Conservation (phyloP, 2,329 filamentous ascomycete genomes). For the Xylariaceae sp. region DNA sequence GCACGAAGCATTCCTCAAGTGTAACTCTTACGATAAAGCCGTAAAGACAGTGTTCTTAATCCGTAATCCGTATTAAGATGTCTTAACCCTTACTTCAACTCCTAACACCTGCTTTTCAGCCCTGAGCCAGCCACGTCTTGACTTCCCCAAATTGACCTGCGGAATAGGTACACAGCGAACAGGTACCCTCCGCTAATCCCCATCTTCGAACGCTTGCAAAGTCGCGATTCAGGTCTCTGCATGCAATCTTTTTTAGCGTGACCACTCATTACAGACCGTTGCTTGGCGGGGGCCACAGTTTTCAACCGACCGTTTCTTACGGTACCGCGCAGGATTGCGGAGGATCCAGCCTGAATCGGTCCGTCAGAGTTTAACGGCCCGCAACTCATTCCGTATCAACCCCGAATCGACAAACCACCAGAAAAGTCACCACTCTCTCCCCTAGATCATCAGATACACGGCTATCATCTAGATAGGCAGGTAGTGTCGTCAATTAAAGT, state of each 20-base stretch:
- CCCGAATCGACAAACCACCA: too few species aligned
- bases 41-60: too few species aligned
- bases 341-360: too few species aligned
- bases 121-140: slow-evolving; percentile 20
- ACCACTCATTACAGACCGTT: neutral
- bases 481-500: neutral
- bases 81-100: too few species aligned
- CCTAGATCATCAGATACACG: too few species aligned
- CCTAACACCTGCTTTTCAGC: slow-evolving; percentile 7
- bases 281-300: neutral
- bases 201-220: neutral
- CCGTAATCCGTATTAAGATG: too few species aligned
- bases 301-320: neutral
- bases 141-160: slow-evolving; percentile 1
- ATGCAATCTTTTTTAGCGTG: neutral
- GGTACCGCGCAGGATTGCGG: too few species aligned
- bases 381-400: too few species aligned
- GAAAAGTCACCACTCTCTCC: too few species aligned
- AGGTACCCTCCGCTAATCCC: neutral
- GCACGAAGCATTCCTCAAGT: too few species aligned
- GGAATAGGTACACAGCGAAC: slow-evolving; percentile 13
- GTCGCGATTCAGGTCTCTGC: slow-evolving; percentile 12
- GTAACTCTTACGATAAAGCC: too few species aligned
- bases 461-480: neutral
- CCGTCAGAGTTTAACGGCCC: too few species aligned